Conservation (phyloP, 2,329 filamentous ascomycete genomes). For the Apiospora pterosperma region DNA sequence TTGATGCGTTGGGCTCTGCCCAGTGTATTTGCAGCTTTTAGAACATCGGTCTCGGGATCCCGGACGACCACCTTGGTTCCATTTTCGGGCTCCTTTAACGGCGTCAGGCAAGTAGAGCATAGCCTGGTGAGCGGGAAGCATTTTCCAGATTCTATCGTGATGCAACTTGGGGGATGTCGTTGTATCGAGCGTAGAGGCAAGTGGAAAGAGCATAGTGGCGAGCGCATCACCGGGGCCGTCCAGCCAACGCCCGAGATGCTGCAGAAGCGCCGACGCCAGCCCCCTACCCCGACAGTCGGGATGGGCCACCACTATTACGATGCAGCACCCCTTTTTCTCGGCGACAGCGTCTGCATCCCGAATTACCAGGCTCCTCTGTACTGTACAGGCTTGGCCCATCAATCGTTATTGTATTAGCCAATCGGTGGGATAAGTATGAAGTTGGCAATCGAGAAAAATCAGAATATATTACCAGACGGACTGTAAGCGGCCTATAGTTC, state of each 20-base stretch:
- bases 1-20: background rate
- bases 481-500: background rate
- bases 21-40: background rate
- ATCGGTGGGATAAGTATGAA: background rate
- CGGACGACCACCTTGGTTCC: background rate
- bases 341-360: background rate
- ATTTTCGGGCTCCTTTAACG: background rate
- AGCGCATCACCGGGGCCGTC: background rate
- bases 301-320: background rate
- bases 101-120: background rate
- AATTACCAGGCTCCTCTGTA: background rate
- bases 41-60: background rate
- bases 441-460: background rate
- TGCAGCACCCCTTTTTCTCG: background rate
- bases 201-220: background rate
- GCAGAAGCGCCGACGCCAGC: background rate
- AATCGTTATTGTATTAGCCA: background rate
- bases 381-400: background rate
- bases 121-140: background rate
- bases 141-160: background rate
- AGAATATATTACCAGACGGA: too few species aligned
- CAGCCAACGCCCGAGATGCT: background rate
- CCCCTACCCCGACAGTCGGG: background rate
- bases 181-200: too few species aligned
- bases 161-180: background rate